phyloP scores from a whole-genome alignment of 768 basidiomycete genomes.

The Trametes maxima region DNA sequence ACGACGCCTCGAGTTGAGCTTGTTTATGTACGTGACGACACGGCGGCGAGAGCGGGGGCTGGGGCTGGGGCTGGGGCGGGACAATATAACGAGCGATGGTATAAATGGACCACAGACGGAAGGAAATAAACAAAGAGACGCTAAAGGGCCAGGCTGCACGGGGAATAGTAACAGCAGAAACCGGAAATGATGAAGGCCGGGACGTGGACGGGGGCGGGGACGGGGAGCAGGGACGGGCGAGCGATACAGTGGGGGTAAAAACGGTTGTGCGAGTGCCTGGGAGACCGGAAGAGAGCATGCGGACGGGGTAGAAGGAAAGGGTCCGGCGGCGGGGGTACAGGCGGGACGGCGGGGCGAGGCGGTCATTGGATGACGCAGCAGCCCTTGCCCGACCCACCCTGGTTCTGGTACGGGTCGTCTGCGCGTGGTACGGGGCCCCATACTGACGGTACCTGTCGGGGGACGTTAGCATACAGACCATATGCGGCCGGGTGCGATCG shows the following conservation, averaged over 20 bases:
- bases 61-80: not conserved
- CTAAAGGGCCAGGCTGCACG: not conserved
- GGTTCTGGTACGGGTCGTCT: constrained; percentile 92
- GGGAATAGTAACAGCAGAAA: not conserved
- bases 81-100: constrained; percentile 31
- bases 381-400: constrained; percentile 38
- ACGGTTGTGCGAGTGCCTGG: constrained; percentile 6
- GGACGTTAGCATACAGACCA: constrained; percentile 6
- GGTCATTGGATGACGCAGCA: constrained; percentile 36
- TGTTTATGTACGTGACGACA: constrained; percentile 2
- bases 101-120: constrained; percentile 24
- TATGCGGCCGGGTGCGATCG: not conserved
- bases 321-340: not conserved
- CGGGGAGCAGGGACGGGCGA: not conserved
- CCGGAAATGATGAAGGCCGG: not conserved
- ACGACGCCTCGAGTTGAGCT: not conserved
- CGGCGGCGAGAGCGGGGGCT: not conserved
- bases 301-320: not conserved
- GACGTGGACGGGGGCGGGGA: constrained; percentile 6
- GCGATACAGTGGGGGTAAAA: constrained; percentile 10
- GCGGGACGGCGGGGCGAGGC: constrained; percentile 7
- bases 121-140: constrained; percentile 18
- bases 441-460: constrained; percentile 78
- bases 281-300: constrained; percentile 11
- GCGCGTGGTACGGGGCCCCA: constrained; percentile 91